Conservation (phyloP, 768 basidiomycete species). For the Termitomyces sp. region DNA sequence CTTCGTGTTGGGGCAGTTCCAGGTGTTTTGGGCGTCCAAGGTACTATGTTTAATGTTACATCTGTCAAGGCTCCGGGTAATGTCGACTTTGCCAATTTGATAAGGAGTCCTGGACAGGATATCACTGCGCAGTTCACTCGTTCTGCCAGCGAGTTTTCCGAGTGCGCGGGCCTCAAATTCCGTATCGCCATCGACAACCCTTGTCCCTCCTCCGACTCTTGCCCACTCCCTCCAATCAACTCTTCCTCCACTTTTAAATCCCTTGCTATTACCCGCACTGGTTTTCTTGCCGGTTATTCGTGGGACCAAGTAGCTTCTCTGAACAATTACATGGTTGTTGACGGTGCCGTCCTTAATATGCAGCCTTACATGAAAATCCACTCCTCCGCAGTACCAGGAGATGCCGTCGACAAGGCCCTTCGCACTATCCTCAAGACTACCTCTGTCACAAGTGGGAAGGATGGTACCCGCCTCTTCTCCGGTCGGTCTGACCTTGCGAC, state of each 20-base stretch:
- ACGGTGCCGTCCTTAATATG: conserved; percentile 93
- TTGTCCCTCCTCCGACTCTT: conserved; percentile 55
- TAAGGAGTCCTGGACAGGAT: conserved; percentile 70
- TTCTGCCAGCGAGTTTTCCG: conserved; percentile 52
- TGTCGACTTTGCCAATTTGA: conserved; percentile 56
- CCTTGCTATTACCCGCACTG: conserved; percentile 65
- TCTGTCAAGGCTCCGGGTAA: conserved; percentile 38
- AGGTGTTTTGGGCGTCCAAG: conserved; percentile 72
- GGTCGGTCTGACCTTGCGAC: conserved; percentile 57
- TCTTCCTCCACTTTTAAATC: conserved; percentile 46
- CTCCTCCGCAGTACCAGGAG: conserved; percentile 57
- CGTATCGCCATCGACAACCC: conserved; percentile 70
- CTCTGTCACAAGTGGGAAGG: conserved; percentile 61
- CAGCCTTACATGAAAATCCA: conserved; percentile 78
- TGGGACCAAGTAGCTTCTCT: conserved; percentile 84
- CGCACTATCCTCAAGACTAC: conserved; percentile 59
- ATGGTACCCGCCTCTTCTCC: conserved; percentile 85
- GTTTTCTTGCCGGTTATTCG: conserved; percentile 74
- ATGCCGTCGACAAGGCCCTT: conserved; percentile 78
- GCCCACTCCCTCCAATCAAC: conserved; percentile 62
- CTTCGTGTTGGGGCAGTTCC: conserved; percentile 48
- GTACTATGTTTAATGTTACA: conserved; percentile 72
- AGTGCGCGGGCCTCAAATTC: conserved; percentile 59
- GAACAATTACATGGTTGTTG: conserved; percentile 77
- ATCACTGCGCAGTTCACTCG: conserved; percentile 85